Evolutionary conservation across 345 rosid species (phyloP), one percentile per base, ranked within the genome.

Genomic region (Lagerstroemia speciosa): DNA sequence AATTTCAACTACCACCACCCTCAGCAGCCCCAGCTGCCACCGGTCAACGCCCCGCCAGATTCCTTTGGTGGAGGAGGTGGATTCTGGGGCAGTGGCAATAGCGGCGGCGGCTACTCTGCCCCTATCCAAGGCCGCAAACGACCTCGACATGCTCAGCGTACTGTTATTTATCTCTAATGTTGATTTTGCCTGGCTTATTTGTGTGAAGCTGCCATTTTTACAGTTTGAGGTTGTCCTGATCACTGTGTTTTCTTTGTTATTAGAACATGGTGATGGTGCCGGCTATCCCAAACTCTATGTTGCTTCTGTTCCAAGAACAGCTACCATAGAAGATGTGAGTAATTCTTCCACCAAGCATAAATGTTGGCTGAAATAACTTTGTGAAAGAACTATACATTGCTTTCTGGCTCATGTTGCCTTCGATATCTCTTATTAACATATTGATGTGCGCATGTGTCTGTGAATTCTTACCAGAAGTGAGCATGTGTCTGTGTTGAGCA

Each of bases 321-420:
- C 86, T 14, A 83, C 70, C 17, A 87, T 80, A 75, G 85, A 81
- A 62, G 82, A 86, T 53, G 97, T 90, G 71, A 81, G 91, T 79
- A 72, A 32, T 43, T 71, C 26, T 34, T 70, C 26, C 68, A 32
- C 50, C 46, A 37, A 0, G 50, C 45, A 27, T 71, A 31, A 24
- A 4, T 34, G 34, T n/a, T 58, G 3, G 60, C 29, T 6, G 15
- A 36, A 58, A 38, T 22, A 29, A 24, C 34, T 71, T 48, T 20
- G 53, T 48, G 53, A 22, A 57, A 14, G 33, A 57, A 57, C 3
- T 15, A 8, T 8, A 26, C 11, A 11, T 57, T 8, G n/a, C 57
- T 17, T 50, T 6, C 61, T 55, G 0, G 29, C 27, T 29, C 29
- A 52, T 27, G 62, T 26, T 29, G 32, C 8, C 3, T 9, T 57